Percentiles rank a stretch among this genome's conserved stretches.
phyloP scores from a whole-genome alignment of 2,329 filamentous ascomycete genomes.

The Botrytis aclada region DNA sequence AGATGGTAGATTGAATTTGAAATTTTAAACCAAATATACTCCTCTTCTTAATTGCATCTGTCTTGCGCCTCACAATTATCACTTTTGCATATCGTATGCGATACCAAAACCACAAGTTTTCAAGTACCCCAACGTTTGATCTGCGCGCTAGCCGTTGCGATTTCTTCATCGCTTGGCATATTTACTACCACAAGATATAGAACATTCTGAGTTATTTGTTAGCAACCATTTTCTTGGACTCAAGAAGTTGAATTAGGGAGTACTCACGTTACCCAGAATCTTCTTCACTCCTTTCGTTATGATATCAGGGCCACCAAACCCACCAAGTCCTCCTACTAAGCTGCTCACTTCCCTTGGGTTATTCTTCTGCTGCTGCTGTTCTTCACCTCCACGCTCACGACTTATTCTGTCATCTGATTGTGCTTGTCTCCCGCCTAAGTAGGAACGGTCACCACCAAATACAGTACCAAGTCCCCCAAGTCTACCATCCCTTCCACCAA shows the following conservation, averaged over 20 bases:
- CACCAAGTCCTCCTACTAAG: background rate
- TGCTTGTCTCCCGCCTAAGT: background rate
- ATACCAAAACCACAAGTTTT: background rate
- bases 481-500: background rate
- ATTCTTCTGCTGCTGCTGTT: background rate
- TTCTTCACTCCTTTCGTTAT: background rate
- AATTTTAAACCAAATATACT: background rate
- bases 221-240: background rate
- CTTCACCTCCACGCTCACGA: background rate
- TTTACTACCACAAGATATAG: background rate
- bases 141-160: background rate
- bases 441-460: background rate
- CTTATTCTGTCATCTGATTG: background rate
- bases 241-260: background rate
- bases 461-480: background rate
- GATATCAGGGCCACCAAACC: background rate
- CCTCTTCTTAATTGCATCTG: background rate
- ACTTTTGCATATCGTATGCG: background rate
- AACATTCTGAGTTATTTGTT: background rate
- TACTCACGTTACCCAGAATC: background rate
- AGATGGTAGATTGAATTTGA: background rate
- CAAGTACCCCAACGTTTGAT: background rate
- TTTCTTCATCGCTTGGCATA: background rate
- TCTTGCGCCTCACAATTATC: background rate
- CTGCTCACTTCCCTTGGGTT: background rate